These are phyloP conservation scores for Fraxinus albicans DNA, from an alignment of 305 asterid species.

Conservation along the genomic window DNA sequence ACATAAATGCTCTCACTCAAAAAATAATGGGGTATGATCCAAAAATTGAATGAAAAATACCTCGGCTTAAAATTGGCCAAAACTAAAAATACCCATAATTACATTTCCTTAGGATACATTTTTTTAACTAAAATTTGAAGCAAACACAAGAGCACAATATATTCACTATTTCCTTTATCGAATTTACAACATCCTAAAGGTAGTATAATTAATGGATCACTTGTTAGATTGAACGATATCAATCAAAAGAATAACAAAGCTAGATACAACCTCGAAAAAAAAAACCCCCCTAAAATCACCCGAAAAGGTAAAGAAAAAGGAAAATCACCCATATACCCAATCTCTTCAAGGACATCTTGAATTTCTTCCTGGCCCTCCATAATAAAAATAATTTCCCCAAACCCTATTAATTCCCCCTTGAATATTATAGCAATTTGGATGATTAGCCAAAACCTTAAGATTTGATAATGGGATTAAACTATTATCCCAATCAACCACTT, in stretches of 20 bases:
- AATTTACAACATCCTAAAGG: slow-evolving; percentile 45
- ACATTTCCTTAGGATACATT: not conserved
- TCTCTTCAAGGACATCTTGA: slow-evolving; percentile 58
- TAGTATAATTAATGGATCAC: slow-evolving; percentile 44
- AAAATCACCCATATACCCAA: not conserved
- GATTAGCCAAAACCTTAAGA: slow-evolving; percentile 73
- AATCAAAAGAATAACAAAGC: slow-evolving; percentile 44
- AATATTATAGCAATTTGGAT: slow-evolving; percentile 76
- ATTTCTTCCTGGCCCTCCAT: slow-evolving; percentile 95
- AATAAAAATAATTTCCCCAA: slow-evolving; percentile 93
- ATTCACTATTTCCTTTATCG: slow-evolving; percentile 46
- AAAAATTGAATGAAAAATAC: not conserved
- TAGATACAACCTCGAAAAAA: slow-evolving; percentile 21
- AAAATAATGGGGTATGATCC: not conserved
- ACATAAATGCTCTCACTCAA: no score
- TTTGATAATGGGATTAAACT: slow-evolving; percentile 71
- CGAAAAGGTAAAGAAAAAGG: not conserved
- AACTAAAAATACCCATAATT: not conserved
- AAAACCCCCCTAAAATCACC: slow-evolving; percentile 10
- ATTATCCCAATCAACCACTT: slow-evolving; percentile 85
- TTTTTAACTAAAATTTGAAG: not conserved
- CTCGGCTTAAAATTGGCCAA: not conserved
- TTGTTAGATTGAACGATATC: slow-evolving; percentile 33
- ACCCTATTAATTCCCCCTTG: slow-evolving; percentile 75
- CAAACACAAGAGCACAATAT: slow-evolving; percentile 34